A percentile compares a stretch with the other conserved stretches of the same genome.
These are phyloP conservation scores for Macrolepiota dolichaula DNA, from an alignment of 768 basidiomycete species.

Conservation along the genomic window DNA sequence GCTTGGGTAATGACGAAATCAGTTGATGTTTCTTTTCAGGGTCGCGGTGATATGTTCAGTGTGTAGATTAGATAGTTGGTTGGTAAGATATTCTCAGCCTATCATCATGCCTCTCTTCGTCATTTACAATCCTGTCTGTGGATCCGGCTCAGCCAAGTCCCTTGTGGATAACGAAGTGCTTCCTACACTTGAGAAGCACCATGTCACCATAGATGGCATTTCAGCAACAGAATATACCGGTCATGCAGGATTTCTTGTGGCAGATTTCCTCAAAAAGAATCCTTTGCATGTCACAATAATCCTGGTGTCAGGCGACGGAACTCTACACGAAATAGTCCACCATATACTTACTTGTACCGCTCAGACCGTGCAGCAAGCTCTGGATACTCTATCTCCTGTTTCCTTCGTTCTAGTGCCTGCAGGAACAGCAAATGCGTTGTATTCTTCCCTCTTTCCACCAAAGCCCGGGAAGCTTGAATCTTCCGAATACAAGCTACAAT, in stretches of 20 bases:
- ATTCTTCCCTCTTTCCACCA: slow-evolving; percentile 73
- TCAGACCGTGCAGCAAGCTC: background rate
- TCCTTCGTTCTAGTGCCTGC: slow-evolving; percentile 59
- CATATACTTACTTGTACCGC: slow-evolving; percentile 34
- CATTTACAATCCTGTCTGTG: slow-evolving; percentile 77
- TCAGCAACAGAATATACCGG: slow-evolving; percentile 46
- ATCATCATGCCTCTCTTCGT: slow-evolving; percentile 48
- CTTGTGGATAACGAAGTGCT: slow-evolving; percentile 62
- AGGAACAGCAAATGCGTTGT: slow-evolving; percentile 94
- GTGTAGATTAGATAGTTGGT: background rate
- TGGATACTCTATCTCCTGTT: slow-evolving; percentile 22
- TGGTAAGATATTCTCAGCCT: too few relatives aligned
- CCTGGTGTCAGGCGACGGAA: slow-evolving; percentile 87
- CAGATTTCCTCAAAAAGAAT: slow-evolving; percentile 32
- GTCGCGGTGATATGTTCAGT: background rate
- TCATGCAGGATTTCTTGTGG: slow-evolving; percentile 51
- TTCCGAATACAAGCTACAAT: slow-evolving; percentile 45
- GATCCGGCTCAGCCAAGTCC: slow-evolving; percentile 49
- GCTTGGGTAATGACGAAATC: too few relatives aligned
- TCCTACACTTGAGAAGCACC: slow-evolving; percentile 51
- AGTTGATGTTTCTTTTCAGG: too few relatives aligned
- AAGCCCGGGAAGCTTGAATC: slow-evolving; percentile 17
- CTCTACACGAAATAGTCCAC: slow-evolving; percentile 85
- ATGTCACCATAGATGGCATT: slow-evolving; percentile 35
- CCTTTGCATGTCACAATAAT: slow-evolving; percentile 38